These are phyloP conservation scores for Ehretia macrophylla DNA, from an alignment of 257 asterid species.

Conservation along the genomic window DNA sequence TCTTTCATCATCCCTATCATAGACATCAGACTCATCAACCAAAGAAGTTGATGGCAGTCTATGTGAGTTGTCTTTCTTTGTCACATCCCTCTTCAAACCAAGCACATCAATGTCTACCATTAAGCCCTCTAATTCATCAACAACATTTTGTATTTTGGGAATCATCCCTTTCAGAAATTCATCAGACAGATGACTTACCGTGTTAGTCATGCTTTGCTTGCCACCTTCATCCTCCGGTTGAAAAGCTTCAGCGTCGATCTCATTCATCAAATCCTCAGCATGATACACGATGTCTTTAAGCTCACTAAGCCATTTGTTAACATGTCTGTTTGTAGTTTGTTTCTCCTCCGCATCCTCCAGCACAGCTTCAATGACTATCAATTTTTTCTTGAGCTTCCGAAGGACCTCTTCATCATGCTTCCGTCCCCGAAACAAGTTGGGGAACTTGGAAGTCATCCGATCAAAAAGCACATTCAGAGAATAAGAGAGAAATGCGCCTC, in stretches of 20 bases:
- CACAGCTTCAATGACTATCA: too few relatives aligned
- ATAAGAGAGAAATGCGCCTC: too few relatives aligned
- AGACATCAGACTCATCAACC: constrained; percentile 6
- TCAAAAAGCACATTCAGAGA: too few relatives aligned
- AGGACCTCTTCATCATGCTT: too few relatives aligned
- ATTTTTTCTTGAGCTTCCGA: too few relatives aligned
- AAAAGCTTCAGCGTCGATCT: constrained; percentile 14
- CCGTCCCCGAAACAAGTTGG: too few relatives aligned
- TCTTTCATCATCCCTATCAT: constrained; percentile 9
- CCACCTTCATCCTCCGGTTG: too few relatives aligned
- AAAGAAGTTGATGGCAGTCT: constrained; percentile 14
- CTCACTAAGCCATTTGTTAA: too few relatives aligned
- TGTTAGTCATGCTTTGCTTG: not conserved
- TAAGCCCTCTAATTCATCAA: constrained; percentile 10
- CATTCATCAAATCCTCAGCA: constrained; percentile 12
- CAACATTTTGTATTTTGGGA: constrained; percentile 9
- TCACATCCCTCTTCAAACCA: not conserved
- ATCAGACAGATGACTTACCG: too few relatives aligned
- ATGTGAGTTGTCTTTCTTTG: not conserved
- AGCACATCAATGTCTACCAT: not conserved
- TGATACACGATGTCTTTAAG: not conserved
- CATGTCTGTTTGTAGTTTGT: too few relatives aligned
- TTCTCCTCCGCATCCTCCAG: too few relatives aligned
- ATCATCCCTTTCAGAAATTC: not conserved
- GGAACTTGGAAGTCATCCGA: too few relatives aligned